These are phyloP conservation scores for Neocallimastix lanati DNA, from an alignment of 192 early-diverging fungal species.

Conservation along the genomic window DNA sequence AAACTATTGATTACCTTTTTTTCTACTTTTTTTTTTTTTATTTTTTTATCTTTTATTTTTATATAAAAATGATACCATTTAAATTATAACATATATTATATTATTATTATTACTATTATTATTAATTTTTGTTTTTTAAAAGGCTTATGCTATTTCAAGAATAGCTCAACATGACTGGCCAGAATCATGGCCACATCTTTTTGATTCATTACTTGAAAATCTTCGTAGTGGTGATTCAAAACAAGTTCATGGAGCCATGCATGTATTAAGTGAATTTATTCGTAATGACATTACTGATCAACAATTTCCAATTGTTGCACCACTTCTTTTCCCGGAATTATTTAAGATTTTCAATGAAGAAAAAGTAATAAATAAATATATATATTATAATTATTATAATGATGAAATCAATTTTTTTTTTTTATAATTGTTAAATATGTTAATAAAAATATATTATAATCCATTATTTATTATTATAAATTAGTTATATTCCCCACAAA, in stretches of 20 bases:
- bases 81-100: no score
- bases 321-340: conserved; percentile 66
- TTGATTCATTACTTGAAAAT: conserved; percentile 46
- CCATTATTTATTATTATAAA: no score
- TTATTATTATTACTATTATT: no score
- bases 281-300: conserved; percentile 69
- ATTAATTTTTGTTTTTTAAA: background rate
- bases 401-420: no score
- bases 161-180: conserved; percentile 89
- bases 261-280: conserved; percentile 71
- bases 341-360: conserved; percentile 46
- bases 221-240: conserved; percentile 42
- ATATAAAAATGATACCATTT: no score
- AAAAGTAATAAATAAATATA: background rate
- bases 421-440: no score
- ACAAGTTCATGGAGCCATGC: conserved; percentile 73
- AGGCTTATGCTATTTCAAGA: conserved; percentile 70
- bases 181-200: conserved; percentile 77
- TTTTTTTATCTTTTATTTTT: no score
- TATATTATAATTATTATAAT: no score
- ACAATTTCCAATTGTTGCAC: conserved; percentile 66
- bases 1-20: no score
- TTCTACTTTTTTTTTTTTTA: no score
- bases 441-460: no score
- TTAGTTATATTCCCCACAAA: conserved; percentile 38